Conservation (phyloP, 306 rosid species). For the Mimosa pudica region DNA sequence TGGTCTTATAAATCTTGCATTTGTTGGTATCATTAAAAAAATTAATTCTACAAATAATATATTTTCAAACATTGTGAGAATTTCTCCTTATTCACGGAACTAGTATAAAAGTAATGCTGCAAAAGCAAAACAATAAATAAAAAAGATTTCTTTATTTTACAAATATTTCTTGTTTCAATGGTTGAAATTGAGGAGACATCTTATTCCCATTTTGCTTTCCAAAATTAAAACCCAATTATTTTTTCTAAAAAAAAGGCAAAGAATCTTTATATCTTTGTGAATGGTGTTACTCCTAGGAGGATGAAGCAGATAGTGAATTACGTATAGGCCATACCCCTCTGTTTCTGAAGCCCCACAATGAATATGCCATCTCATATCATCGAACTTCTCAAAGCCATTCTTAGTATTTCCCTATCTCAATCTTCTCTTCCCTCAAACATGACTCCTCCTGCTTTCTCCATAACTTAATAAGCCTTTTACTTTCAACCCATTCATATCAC, state of each 20-base stretch:
- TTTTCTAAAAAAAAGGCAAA: not conserved
- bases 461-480: not conserved
- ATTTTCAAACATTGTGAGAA: no score
- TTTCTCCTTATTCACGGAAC: not conserved
- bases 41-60: no score
- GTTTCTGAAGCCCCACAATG: not conserved
- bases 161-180: not conserved
- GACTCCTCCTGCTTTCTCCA: not conserved
- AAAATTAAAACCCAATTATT: not conserved
- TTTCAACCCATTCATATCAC: not conserved
- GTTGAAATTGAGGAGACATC: not conserved
- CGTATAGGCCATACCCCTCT: not conserved
- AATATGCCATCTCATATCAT: slow-evolving; percentile 4
- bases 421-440: not conserved
- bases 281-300: not conserved
- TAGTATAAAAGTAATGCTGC: not conserved
- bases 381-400: slow-evolving; percentile 13
- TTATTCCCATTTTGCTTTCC: not conserved
- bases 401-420: not conserved
- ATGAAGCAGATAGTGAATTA: not conserved
- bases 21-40: not conserved
- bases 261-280: not conserved
- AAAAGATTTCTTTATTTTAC: no score
- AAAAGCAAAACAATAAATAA: no score
- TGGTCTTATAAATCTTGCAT: not conserved